Evolutionary conservation across 192 early-diverging fungal species (phyloP).

Genomic region (Entophlyctis luteolus): DNA sequence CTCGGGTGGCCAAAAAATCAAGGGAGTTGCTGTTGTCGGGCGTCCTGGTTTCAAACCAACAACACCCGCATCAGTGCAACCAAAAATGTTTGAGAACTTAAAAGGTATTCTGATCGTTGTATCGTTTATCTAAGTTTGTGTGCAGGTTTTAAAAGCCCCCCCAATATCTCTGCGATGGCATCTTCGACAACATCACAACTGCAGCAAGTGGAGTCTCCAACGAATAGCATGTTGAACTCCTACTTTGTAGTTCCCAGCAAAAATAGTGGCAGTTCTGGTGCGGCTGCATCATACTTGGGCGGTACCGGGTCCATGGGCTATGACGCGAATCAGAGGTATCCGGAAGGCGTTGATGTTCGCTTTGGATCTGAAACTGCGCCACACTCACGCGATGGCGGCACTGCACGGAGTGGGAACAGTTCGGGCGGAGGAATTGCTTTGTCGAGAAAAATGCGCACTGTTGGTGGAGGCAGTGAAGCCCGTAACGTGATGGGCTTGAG

Average conservation of each 20-base stretch:
- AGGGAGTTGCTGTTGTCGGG: neutral
- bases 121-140: too few species aligned
- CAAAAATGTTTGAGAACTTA: neutral
- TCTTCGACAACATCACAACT: neutral
- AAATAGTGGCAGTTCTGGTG: neutral
- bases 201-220: neutral
- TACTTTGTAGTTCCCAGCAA: constrained; percentile 37
- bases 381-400: too few species aligned
- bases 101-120: neutral
- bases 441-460: constrained; percentile 1
- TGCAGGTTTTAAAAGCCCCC: constrained; percentile 3
- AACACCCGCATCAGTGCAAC: neutral
- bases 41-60: neutral
- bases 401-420: neutral
- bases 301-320: constrained; percentile 1
- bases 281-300: neutral
- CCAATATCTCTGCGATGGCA: neutral
- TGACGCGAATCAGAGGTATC: constrained; percentile 2
- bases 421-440: neutral
- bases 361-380: neutral
- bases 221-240: constrained; percentile 39
- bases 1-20: neutral
- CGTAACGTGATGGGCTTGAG: neutral
- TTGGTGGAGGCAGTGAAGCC: neutral
- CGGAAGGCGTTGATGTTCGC: constrained; percentile 9